phyloP scores from a whole-genome alignment of 805 yeast genomes.

The Millerozyma acaciae region DNA sequence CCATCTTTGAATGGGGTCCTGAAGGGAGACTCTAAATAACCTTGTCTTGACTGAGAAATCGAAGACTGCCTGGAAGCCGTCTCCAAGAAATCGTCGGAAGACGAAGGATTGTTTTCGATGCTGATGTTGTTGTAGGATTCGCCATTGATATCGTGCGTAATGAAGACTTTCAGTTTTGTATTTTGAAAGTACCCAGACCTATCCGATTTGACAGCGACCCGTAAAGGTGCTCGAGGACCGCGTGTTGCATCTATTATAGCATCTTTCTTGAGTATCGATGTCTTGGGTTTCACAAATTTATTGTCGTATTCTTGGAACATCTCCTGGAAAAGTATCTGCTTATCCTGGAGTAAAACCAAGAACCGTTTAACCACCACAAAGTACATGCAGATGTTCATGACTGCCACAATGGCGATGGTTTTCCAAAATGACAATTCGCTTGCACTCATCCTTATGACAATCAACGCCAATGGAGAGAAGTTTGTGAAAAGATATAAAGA shows the following conservation, averaged over 20 bases:
- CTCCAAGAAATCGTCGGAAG: too few relatives aligned
- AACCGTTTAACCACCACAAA: conserved; percentile 41
- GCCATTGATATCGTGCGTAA: conserved; percentile 48
- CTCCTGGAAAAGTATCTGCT: conserved; percentile 56
- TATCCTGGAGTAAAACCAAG: conserved; percentile 50
- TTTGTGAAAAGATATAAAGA: conserved; percentile 46
- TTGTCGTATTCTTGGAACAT: conserved; percentile 58
- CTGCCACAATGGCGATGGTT: conserved; percentile 1
- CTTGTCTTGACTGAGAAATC: too few relatives aligned
- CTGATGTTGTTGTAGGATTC: conserved; percentile 17
- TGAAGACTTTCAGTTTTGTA: conserved; percentile 39
- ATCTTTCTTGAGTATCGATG: conserved; percentile 51
- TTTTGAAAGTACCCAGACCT: conserved; percentile 24
- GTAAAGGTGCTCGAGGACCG: conserved; percentile 24
- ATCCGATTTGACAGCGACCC: conserved; percentile 13
- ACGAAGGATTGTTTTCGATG: neutral
- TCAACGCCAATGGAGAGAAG: conserved; percentile 56
- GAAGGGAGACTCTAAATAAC: neutral
- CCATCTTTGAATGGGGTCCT: conserved; percentile 1
- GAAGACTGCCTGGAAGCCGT: too few relatives aligned
- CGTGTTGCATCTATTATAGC: conserved; percentile 57
- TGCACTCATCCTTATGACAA: conserved; percentile 35
- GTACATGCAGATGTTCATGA: conserved; percentile 30
- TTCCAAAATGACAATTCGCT: conserved; percentile 17
- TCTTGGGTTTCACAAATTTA: conserved; percentile 59